Percentiles rank a stretch among this genome's conserved stretches.
These are phyloP conservation scores for Xerocomus nothofagi DNA, from an alignment of 1,284 basidiomycete genomes.

Conservation along the genomic window DNA sequence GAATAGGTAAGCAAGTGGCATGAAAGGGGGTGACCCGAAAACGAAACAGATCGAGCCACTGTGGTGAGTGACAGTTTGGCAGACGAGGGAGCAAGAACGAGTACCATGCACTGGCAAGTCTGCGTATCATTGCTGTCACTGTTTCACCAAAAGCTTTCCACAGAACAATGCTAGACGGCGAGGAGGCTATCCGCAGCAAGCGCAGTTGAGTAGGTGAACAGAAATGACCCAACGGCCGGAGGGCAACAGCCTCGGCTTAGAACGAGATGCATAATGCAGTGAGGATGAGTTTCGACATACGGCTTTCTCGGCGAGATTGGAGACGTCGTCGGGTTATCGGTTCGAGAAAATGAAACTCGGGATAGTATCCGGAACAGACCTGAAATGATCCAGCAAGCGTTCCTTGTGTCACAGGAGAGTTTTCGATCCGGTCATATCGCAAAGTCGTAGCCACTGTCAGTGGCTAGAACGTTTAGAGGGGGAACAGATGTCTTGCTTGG, in stretches of 20 bases:
- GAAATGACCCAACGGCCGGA: constrained; percentile 18
- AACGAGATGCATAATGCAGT: background rate
- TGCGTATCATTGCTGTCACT: constrained; percentile 12
- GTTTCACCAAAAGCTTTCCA: background rate
- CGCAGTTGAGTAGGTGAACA: constrained; percentile 8
- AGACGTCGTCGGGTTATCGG: constrained; percentile 5
- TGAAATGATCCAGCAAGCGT: background rate
- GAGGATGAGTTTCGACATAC: constrained; percentile 1
- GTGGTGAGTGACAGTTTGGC: constrained; percentile 1
- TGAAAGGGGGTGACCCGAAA: constrained; percentile 5
- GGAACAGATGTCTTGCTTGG: constrained; percentile 4
- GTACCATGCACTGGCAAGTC: constrained; percentile 1
- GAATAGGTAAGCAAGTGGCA: constrained; percentile 17
- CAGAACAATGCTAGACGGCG: constrained; percentile 2
- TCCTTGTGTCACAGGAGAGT: constrained; percentile 4
- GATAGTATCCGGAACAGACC: background rate
- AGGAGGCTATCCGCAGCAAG: constrained; percentile 8
- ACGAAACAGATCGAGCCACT: constrained; percentile 3
- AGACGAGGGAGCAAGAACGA: constrained; percentile 6
- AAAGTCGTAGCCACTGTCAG: background rate
- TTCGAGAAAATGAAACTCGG: background rate
- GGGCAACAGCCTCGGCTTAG: constrained; percentile 5
- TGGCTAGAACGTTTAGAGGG: constrained; percentile 1
- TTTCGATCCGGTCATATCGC: constrained; percentile 30
- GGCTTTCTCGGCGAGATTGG: constrained; percentile 3